These are phyloP conservation scores for Xanthoconium separans DNA, from an alignment of 1,284 basidiomycete species.

Conservation along the genomic window DNA sequence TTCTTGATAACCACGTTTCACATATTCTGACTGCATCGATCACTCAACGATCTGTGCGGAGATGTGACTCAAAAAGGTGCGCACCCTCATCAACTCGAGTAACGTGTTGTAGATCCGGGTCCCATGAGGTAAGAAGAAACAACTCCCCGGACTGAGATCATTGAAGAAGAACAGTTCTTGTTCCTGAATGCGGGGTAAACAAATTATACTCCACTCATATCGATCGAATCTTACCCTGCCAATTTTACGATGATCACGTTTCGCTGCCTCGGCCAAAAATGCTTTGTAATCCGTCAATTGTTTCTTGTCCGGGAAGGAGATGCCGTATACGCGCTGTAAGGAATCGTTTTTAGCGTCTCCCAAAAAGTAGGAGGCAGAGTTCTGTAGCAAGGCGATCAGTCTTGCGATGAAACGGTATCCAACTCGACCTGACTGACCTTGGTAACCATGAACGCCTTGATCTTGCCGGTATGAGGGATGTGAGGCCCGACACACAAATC, in stretches of 20 bases:
- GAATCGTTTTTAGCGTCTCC: conserved; percentile 94
- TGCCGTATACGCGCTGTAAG: conserved; percentile 96
- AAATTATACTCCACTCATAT: background rate
- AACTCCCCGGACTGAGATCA: conserved; percentile 91
- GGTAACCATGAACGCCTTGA: conserved; percentile 95
- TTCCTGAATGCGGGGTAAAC: conserved; percentile 49
- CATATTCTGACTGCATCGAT: conserved; percentile 65
- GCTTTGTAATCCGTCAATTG: conserved; percentile 95
- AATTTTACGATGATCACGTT: conserved; percentile 96
- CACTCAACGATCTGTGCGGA: conserved; percentile 1
- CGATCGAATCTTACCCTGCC: conserved; percentile 57
- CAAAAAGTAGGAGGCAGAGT: conserved; percentile 98
- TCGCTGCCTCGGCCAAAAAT: conserved; percentile 95
- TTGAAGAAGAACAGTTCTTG: conserved; percentile 99
- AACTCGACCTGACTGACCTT: conserved; percentile 54
- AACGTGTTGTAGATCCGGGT: conserved; percentile 97
- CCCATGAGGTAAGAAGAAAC: conserved; percentile 97
- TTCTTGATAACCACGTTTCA: conserved; percentile 87
- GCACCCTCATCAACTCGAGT: conserved; percentile 84
- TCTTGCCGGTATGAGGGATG: conserved; percentile 95
- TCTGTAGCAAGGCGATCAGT: conserved; percentile 46
- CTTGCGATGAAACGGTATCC: background rate
- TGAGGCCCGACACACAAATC: conserved; percentile 98
- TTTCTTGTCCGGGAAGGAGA: conserved; percentile 99
- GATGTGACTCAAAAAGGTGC: conserved; percentile 31